Evolutionary conservation across 75 land plant species (phyloP).

Genomic region (Cunninghamia lanceolata): DNA sequence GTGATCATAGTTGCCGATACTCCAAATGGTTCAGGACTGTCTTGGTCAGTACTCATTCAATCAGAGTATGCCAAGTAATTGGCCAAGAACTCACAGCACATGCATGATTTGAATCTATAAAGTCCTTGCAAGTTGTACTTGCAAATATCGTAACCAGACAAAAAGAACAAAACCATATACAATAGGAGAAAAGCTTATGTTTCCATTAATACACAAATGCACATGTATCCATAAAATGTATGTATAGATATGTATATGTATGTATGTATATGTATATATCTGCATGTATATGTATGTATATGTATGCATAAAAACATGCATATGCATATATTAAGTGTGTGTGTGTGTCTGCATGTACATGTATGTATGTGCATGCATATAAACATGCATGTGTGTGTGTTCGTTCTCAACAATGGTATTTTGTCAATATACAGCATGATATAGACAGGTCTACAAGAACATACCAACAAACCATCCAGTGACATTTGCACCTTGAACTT

Average conservation of each 20-base stretch:
- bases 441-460: not conserved
- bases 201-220: too few species aligned
- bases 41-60: not conserved
- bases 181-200: not conserved
- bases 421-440: not conserved
- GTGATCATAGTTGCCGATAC: not conserved
- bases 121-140: not conserved
- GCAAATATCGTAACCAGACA: not conserved
- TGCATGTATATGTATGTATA: too few species aligned
- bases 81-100: not conserved
- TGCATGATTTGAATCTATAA: not conserved
- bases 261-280: not conserved
- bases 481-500: constrained; percentile 58
- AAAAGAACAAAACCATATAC: not conserved
- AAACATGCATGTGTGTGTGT: not conserved
- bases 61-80: not conserved
- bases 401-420: not conserved
- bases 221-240: too few species aligned
- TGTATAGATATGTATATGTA: too few species aligned
- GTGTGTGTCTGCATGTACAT: too few species aligned
- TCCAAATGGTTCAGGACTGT: not conserved
- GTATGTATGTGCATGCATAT: too few species aligned
- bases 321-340: too few species aligned
- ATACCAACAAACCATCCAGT: constrained; percentile 82
- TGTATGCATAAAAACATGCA: too few species aligned